A percentile compares a stretch with the other conserved stretches of the same genome.
phyloP scores from a whole-genome alignment of 2,329 filamentous ascomycete species.

The Lachnellula suecica region DNA sequence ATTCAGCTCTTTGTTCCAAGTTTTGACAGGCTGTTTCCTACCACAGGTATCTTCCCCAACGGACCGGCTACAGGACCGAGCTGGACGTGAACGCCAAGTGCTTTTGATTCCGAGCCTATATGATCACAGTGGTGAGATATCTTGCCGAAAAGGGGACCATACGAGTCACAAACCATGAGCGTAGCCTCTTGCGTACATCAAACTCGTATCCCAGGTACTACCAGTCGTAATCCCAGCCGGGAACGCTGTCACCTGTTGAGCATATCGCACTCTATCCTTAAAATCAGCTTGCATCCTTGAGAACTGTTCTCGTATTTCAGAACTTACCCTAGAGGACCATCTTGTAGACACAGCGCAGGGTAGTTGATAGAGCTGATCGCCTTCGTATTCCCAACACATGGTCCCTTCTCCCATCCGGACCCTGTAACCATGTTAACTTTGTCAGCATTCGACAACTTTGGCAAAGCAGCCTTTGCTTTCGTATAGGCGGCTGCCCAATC shows the following conservation, averaged over 20 bases:
- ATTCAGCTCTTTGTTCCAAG: conserved; percentile 59
- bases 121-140: too few species aligned
- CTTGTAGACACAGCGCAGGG: conserved; percentile 74
- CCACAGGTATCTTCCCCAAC: conserved; percentile 64
- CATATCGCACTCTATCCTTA: conserved; percentile 56
- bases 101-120: conserved; percentile 67
- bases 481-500: conserved; percentile 68
- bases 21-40: conserved; percentile 39
- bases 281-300: background rate
- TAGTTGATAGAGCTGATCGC: conserved; percentile 61
- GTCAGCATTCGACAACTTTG: conserved; percentile 68
- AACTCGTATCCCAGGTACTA: conserved; percentile 73
- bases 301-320: background rate
- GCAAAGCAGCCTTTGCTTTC: conserved; percentile 67
- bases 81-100: conserved; percentile 71
- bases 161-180: conserved; percentile 65
- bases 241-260: conserved; percentile 71
- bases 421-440: conserved; percentile 81
- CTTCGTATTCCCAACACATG: conserved; percentile 64
- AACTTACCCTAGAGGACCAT: conserved; percentile 68
- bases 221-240: conserved; percentile 78
- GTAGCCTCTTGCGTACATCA: conserved; percentile 70
- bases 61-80: conserved; percentile 77
- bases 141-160: too few species aligned
- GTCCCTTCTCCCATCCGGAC: conserved; percentile 70